Base-by-base conservation (phyloP, 1,139 yeast species). In the Chernovozyma aurita region DNA sequence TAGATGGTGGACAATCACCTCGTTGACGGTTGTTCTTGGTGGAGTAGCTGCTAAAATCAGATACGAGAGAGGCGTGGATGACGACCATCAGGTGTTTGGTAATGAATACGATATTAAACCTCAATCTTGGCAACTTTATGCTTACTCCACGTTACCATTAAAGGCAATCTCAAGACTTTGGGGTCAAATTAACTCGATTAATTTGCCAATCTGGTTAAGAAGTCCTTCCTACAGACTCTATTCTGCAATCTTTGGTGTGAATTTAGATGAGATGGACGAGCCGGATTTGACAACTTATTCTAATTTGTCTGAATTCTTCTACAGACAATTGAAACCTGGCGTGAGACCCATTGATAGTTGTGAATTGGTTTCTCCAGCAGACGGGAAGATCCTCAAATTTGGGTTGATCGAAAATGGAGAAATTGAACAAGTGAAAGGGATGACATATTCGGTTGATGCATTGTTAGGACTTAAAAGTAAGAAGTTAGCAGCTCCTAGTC, bases 361-460 rank as follows among this genome's bases (percentile, higher is more conserved):
- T 7, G 77, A 78, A 39, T 60, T 92, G 37, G 95, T 84, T 7
- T 82, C 95, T 26, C 99, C 99, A 3, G 81, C 96, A 34, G 99
- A 94, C 59, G 99, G 99, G 21, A 83, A 77, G 46, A 83, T 94
- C 7, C 66, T 94, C 42, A 90, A 87, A 49, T 74, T 86, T 46
- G 99, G 99, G 30, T 67, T 78, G 20, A 87, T 90, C 36, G 83
- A 81, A 40, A 72, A 80, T 47, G 95, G 95, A 29, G 86, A 84
- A 49, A 88, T 94, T 42, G 97, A 92, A 60, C 97, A 92, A 57
- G 97, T 94, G 33, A 94, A 94, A 62, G 99, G 98, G 7, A 78
- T 92, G 75, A 86, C 95, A 0, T 94, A 94, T 57, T 83, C 95
- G 2, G 73, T 92, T 13, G 94, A 86, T 49, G 94, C 95, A 6